Percentiles rank a stretch among this genome's conserved stretches.
These are phyloP conservation scores for Ballota nigra DNA, from an alignment of 257 asterid genomes.

Conservation along the genomic window DNA sequence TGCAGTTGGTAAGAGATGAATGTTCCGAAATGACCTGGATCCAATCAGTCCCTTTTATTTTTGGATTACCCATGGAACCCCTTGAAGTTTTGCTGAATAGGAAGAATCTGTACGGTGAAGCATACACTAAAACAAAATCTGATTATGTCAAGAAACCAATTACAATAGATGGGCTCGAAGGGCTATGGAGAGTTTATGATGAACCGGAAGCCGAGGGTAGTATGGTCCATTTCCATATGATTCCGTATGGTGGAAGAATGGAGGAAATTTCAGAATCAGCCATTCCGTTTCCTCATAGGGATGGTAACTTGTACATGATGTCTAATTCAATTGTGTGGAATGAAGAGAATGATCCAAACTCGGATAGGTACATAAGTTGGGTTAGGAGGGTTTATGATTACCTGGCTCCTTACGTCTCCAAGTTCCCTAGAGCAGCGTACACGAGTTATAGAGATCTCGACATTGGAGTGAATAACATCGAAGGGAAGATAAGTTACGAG, in stretches of 20 bases:
- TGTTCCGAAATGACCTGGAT: neutral
- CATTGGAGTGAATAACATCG: no score
- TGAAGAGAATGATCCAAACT: no score
- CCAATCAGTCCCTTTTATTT: neutral
- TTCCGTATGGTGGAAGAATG: no score
- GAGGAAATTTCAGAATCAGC: no score
- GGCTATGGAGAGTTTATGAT: neutral
- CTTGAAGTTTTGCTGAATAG: neutral
- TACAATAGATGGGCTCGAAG: neutral
- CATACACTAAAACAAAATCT: neutral
- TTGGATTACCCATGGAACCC: neutral
- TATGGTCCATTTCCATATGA: no score
- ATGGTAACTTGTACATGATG: no score
- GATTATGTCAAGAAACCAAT: neutral
- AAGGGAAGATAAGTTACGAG: no score
- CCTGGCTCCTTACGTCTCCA: neutral
- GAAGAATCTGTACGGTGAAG: neutral
- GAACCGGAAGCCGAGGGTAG: neutral
- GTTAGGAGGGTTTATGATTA: no score
- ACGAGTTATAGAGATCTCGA: neutral
- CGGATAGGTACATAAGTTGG: no score
- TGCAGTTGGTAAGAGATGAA: no score
- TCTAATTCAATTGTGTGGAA: no score
- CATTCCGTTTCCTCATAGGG: no score
- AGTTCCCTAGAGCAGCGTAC: neutral